A percentile compares a stretch with the other conserved stretches of the same genome.
Conservation (phyloP, 768 basidiomycete species). For the Psilocybe cyanescens region DNA sequence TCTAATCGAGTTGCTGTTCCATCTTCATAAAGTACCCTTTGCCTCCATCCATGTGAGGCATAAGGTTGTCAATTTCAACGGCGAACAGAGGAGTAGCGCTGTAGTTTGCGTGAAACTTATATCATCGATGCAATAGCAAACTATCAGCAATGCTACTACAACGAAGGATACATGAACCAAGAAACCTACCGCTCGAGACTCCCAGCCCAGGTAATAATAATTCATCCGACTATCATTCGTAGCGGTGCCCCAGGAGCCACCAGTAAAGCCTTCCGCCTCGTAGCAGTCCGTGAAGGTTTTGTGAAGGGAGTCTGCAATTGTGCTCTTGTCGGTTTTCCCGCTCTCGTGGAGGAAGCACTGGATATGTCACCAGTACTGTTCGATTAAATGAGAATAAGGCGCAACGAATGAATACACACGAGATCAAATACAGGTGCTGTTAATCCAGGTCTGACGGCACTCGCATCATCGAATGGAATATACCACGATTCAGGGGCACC, state of each 20-base stretch:
- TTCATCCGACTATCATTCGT: conserved; percentile 10
- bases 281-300: conserved; percentile 21
- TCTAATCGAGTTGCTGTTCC: background rate
- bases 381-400: too few species aligned
- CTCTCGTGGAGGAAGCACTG: conserved; percentile 11
- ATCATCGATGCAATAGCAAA: background rate
- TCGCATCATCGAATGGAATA: conserved; percentile 12
- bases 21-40: conserved; percentile 9
- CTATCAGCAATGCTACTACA: background rate
- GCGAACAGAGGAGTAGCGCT: conserved; percentile 11
- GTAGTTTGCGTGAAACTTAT: conserved; percentile 9
- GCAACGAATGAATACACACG: background rate
- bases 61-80: conserved; percentile 13
- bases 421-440: conserved; percentile 13
- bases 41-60: conserved; percentile 13
- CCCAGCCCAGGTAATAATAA: conserved; percentile 15
- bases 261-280: conserved; percentile 12
- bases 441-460: conserved; percentile 8
- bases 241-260: conserved; percentile 16
- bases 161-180: too few species aligned
- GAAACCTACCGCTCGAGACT: conserved; percentile 9
- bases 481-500: conserved; percentile 11
- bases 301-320: conserved; percentile 6
- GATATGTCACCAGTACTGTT: background rate
- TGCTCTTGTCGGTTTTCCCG: background rate